phyloP scores from a whole-genome alignment of 306 rosid species.

The Prosopis cineraria region DNA sequence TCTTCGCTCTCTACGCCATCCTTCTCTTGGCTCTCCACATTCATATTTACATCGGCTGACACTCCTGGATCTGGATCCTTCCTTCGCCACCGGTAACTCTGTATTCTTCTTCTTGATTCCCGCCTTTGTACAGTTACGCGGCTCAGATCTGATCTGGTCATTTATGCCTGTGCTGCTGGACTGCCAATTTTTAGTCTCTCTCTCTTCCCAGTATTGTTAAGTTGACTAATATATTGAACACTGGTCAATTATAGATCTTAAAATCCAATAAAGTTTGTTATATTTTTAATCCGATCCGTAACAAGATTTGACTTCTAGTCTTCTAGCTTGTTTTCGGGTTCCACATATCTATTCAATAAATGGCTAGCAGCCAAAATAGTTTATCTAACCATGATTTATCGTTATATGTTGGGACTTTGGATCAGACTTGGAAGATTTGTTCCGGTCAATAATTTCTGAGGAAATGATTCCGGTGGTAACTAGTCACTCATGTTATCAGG shows the following conservation, averaged over 20 bases:
- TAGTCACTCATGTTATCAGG: background rate
- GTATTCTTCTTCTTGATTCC: background rate
- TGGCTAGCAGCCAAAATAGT: background rate
- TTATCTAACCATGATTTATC: background rate
- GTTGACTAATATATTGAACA: background rate
- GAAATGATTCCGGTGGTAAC: background rate
- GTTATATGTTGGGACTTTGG: background rate
- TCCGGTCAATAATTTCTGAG: background rate
- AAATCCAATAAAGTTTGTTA: background rate
- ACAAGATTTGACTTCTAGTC: background rate
- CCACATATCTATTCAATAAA: background rate
- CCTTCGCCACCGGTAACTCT: background rate
- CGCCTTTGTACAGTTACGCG: slow-evolving; percentile 1
- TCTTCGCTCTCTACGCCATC: slow-evolving; percentile 71
- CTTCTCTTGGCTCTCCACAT: slow-evolving; percentile 70
- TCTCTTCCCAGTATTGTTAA: background rate
- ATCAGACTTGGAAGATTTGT: background rate
- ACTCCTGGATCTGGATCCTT: slow-evolving; percentile 17
- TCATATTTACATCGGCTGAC: slow-evolving; percentile 87
- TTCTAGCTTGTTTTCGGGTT: background rate
- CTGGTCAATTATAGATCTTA: background rate
- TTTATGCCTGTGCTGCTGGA: background rate
- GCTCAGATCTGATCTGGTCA: background rate
- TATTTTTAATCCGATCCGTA: background rate
- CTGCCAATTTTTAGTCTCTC: background rate